Conservation (phyloP, 2,329 filamentous ascomycete genomes). For the Podosphaera xanthii region DNA sequence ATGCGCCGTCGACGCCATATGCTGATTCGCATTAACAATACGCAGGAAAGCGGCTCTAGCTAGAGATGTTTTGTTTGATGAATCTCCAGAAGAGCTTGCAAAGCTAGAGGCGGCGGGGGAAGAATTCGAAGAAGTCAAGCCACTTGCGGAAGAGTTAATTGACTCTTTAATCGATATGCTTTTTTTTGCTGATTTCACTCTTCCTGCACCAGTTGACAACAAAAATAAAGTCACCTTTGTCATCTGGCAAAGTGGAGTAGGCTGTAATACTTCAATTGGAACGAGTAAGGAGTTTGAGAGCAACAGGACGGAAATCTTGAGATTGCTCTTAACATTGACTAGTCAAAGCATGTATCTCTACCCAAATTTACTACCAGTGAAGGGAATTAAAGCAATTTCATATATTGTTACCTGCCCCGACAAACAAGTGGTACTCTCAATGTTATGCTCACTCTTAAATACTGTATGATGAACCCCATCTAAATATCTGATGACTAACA, state of each 20-base stretch:
- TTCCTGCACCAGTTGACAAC: conserved; percentile 46
- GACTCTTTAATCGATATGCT: conserved; percentile 74
- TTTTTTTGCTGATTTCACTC: conserved; percentile 77
- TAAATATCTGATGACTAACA: conserved; percentile 1
- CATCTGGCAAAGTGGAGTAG: conserved; percentile 96
- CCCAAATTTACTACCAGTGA: conserved; percentile 53
- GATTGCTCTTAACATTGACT: conserved; percentile 63
- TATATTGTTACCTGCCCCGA: conserved; percentile 75
- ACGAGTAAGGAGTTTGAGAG: conserved; percentile 84
- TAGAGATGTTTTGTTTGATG: conserved; percentile 68
- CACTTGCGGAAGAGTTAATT: conserved; percentile 76
- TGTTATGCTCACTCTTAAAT: conserved; percentile 82
- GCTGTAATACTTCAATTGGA: conserved; percentile 71
- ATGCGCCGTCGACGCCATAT: conserved; percentile 1
- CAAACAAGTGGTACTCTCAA: conserved; percentile 74
- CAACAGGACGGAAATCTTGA: conserved; percentile 75
- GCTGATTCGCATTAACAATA: background rate
- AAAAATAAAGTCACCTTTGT: conserved; percentile 72
- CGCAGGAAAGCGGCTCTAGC: conserved; percentile 36
- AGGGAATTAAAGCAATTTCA: conserved; percentile 64
- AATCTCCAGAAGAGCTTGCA: conserved; percentile 32
- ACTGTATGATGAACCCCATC: conserved; percentile 37
- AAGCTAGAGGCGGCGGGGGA: conserved; percentile 25
- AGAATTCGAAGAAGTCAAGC: conserved; percentile 63
- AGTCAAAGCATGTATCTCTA: conserved; percentile 90